These are phyloP conservation scores for Nicotiana paniculata DNA, from an alignment of 257 asterid species.

Conservation along the genomic window DNA sequence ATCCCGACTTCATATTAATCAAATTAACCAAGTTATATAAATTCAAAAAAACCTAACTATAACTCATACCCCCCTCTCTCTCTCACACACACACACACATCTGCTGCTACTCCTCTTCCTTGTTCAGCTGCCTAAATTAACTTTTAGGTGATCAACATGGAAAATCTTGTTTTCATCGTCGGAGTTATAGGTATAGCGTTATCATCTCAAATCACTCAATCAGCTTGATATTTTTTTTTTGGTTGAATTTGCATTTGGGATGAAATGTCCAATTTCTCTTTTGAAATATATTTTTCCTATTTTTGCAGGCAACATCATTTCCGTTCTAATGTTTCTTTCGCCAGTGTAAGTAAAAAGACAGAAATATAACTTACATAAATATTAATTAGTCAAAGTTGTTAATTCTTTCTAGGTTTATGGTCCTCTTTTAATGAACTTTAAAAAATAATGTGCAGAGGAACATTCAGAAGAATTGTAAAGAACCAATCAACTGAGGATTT, in stretches of 20 bases:
- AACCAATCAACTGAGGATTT: constrained; percentile 25
- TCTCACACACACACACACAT: background rate
- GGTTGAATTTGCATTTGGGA: background rate
- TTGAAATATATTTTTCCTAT: background rate
- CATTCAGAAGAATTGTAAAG: constrained; percentile 30
- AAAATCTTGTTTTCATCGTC: background rate
- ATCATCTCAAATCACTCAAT: background rate
- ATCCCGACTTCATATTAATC: background rate
- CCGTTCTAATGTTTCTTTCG: constrained; percentile 24
- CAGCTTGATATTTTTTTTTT: background rate
- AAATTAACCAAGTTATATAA: background rate
- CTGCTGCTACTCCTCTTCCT: background rate
- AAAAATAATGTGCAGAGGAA: constrained; percentile 15
- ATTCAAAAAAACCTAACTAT: background rate
- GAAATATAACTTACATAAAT: background rate
- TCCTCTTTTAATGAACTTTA: background rate
- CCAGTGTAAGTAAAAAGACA: constrained; percentile 25
- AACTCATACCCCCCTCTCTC: background rate
- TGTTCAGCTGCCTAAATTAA: background rate
- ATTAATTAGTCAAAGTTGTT: background rate
- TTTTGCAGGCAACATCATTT: constrained; percentile 25
- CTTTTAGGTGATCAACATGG: background rate
- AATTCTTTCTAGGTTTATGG: background rate
- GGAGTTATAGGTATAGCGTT: background rate
- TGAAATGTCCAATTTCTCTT: background rate